Base-by-base conservation (phyloP, 2,329 filamentous ascomycete species). In the Aspergillus sojae region DNA sequence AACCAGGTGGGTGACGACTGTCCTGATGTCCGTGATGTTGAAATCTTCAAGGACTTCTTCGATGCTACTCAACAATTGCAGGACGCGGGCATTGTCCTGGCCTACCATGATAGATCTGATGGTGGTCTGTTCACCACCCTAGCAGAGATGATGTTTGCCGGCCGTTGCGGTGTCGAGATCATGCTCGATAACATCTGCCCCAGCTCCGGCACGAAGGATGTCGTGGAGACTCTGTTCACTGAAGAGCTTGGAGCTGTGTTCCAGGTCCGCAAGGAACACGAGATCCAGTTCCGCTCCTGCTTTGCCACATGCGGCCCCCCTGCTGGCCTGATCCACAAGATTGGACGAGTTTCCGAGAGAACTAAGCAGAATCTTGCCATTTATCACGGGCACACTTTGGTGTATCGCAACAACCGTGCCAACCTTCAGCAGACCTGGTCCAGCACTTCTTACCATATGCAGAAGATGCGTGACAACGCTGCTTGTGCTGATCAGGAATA, bases 61-160 rank as follows among this genome's bases (percentile, higher is more conserved):
- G 93, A 97, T 77, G 95, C 94, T 2, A 84, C 96, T 9, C 85
- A 89, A 70, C 83, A 87, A 71, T 79, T 90, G 2, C 87, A 90
- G 70, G 87, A 91, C 68, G 80, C 86, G 32, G 86, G 86, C 28
- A 85, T 91, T 63, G 94, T 98, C 12, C 86, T 98, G 26, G 94
- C 94, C 4, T 98, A 98, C 77, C 95, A 98, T 77, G 95, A 98
- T 78, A 87, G 91, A 54, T 97, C 93, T 0, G 94, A 98, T 76
- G 95, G 94, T 77, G 95, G 95, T 72, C 83, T 98, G 11, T 87
- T 98, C 75, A 95, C 94, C 1, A 94, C 94, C 6, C 81, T 98
- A 39, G 92, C 89, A 3, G 95, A 99, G 80, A 98, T 98, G 95
- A 96, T 96, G 88, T 98, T 98, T 76, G 94, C 95, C 36, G 95